Percentiles rank a stretch among this genome's conserved stretches.
Evolutionary conservation across 106 monocot genomes (phyloP).

Genomic region (Posidonia australis): DNA sequence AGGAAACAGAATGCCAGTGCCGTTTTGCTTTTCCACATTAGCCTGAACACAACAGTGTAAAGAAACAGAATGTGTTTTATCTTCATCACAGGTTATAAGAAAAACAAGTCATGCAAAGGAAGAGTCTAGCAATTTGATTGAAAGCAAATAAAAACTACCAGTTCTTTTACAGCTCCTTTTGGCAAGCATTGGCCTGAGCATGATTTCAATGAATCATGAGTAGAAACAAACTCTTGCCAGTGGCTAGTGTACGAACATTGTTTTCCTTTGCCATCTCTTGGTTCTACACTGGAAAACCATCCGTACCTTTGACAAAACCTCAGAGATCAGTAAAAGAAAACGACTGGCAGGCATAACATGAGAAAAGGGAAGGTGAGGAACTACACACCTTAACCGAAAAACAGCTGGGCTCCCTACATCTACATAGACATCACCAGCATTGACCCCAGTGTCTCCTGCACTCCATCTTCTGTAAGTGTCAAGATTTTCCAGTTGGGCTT

Average conservation of each 20-base stretch:
- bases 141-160: slow-evolving; percentile 3
- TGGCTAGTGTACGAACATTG: background rate
- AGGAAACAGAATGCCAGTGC: slow-evolving; percentile 33
- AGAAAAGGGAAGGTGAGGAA: background rate
- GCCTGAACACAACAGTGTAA: slow-evolving; percentile 15
- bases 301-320: slow-evolving; percentile 50
- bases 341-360: background rate
- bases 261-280: background rate
- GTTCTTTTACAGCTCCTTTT: background rate
- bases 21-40: slow-evolving; percentile 5
- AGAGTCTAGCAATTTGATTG: background rate
- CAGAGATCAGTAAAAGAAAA: background rate
- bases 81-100: background rate
- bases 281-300: slow-evolving; percentile 38
- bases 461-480: slow-evolving; percentile 49
- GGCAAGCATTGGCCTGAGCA: background rate
- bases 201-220: background rate
- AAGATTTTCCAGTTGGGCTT: slow-evolving; percentile 25
- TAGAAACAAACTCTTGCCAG: background rate
- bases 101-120: background rate
- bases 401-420: slow-evolving; percentile 49
- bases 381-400: slow-evolving; percentile 64
- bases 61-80: too few relatives aligned
- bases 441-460: slow-evolving; percentile 34
- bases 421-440: slow-evolving; percentile 53